Percentiles rank a stretch among this genome's conserved stretches.
phyloP scores from a whole-genome alignment of 1,139 yeast genomes.

The Hanseniaspora uvarum region DNA sequence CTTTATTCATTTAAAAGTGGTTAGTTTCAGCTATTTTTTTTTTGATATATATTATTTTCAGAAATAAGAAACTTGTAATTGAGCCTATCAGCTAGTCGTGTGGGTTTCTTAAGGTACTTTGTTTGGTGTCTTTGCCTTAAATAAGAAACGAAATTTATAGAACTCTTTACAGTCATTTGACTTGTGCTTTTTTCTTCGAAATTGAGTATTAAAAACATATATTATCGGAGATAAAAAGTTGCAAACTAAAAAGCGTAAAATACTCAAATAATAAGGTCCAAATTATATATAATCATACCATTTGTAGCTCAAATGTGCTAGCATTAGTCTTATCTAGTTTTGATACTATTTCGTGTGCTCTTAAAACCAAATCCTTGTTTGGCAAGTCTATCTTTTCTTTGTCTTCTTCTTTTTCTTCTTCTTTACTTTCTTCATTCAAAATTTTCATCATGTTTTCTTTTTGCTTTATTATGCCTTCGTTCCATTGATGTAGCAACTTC shows the following conservation, averaged over 20 bases:
- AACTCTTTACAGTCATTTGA: too few relatives aligned
- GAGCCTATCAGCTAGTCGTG: too few relatives aligned
- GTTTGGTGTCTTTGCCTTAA: too few relatives aligned
- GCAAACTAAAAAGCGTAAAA: too few relatives aligned
- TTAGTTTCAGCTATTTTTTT: neutral
- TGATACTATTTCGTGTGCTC: conserved; percentile 10
- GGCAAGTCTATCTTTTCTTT: conserved; percentile 17
- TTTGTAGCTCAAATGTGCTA: conserved; percentile 4
- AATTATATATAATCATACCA: conserved; percentile 1
- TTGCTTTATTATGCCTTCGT: conserved; percentile 26
- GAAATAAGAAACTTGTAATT: too few relatives aligned
- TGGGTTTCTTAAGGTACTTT: too few relatives aligned
- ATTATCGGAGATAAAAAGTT: too few relatives aligned
- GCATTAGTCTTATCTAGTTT: conserved; percentile 7
- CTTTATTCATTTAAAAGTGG: neutral
- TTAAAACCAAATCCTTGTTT: conserved; percentile 10
- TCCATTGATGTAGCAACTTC: conserved; percentile 28
- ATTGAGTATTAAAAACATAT: too few relatives aligned
- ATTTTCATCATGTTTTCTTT: conserved; percentile 26
- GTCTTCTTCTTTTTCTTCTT: conserved; percentile 20
- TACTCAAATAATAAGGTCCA: too few relatives aligned
- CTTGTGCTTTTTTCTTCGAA: too few relatives aligned
- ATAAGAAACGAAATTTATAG: too few relatives aligned
- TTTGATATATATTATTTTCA: too few relatives aligned
- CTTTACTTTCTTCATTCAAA: conserved; percentile 22